A percentile compares a stretch with the other conserved stretches of the same genome.
These are phyloP conservation scores for Stagonosporopsis cucurbitacearum DNA, from an alignment of 2,329 filamentous ascomycete species.

Conservation along the genomic window DNA sequence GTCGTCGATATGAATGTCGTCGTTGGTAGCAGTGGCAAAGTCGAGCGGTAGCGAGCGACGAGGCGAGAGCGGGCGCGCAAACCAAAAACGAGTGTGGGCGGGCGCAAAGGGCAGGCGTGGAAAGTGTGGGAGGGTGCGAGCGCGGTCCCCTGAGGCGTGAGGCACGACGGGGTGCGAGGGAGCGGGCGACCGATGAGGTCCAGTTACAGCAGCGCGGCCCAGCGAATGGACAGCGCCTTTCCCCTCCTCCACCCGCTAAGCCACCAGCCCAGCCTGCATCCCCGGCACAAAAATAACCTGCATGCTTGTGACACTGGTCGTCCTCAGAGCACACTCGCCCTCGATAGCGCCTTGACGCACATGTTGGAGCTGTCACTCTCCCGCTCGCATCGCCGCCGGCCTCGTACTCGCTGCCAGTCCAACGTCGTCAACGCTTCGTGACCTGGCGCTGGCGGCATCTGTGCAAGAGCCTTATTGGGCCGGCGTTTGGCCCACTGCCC, in stretches of 20 bases:
- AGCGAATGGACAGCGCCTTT: slow-evolving; percentile 12
- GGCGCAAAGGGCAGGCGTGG: slow-evolving; percentile 5
- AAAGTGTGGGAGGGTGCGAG: slow-evolving; percentile 2
- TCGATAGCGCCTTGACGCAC: slow-evolving; percentile 18
- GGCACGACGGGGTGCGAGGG: slow-evolving; percentile 10
- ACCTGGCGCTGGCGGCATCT: slow-evolving; percentile 7
- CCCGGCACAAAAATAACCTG: slow-evolving; percentile 38
- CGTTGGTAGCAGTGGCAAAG: not conserved
- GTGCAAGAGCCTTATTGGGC: slow-evolving; percentile 13
- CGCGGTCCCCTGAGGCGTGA: slow-evolving; percentile 13
- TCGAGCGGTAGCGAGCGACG: slow-evolving; percentile 11
- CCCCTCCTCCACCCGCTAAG: slow-evolving; percentile 24
- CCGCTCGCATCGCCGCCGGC: not conserved
- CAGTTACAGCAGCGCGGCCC: slow-evolving; percentile 12
- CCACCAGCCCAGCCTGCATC: slow-evolving; percentile 27
- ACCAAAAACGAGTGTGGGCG: slow-evolving; percentile 18
- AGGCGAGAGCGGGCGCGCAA: slow-evolving; percentile 3
- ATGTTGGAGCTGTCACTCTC: slow-evolving; percentile 16
- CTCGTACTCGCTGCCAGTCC: slow-evolving; percentile 7
- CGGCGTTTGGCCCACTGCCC: slow-evolving; percentile 10
- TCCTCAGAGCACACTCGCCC: slow-evolving; percentile 20
- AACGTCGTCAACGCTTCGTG: slow-evolving; percentile 10
- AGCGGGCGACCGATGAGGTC: slow-evolving; percentile 16
- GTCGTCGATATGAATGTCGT: slow-evolving; percentile 12
- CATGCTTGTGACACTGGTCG: slow-evolving; percentile 33